Base-by-base conservation (phyloP, 176 grass and related monocot species). In the Cenchrus americanus region DNA sequence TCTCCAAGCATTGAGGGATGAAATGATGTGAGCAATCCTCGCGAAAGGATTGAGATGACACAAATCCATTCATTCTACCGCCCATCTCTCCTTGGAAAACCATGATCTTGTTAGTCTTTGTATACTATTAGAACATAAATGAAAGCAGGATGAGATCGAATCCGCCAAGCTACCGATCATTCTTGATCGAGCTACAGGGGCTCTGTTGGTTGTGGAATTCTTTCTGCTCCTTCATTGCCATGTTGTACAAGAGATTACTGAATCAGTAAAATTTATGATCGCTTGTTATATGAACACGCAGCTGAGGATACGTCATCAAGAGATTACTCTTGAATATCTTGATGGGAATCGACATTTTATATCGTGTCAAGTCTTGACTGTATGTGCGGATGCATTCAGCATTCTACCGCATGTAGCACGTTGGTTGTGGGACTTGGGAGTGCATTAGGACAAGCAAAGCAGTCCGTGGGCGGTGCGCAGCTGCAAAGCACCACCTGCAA, bases 31-130 rank as follows among this genome's bases (percentile, higher is more conserved):
- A 99, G 93, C 18, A 93, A 94, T 73, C 96, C 96, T 8, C 96
- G 93, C 5, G 96, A 96, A 83, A 90, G 96, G 65, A 99, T 99
- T 50, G 93, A 94, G 88, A 96, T 99, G 83, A 93, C 93, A 3
- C 93, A 99, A 69, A 96, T 88, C 78, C 93, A 99, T 69, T 81
- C 89, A 1, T 99, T 99, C 86, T 99, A 90, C 82, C 86, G 96
- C 32, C 87, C 91, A 0, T 96, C 96, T 23, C 93, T 99, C 48
- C 96, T 99, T 3, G 87, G 89, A 15, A 87, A 96, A 86, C 89
- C 91, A 22, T 96, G 75, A 90, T 18, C 61, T 75, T 9, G 15
- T 74, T 78, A 72, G 5, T 61, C 34, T 68, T 12, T 83, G 88
- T 87, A 87, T 67, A 83, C 75, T 34, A 46, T 48, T 73, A 82